Conservation (phyloP, 2,329 filamentous ascomycete genomes). For the Aspergillus fumigatus region DNA sequence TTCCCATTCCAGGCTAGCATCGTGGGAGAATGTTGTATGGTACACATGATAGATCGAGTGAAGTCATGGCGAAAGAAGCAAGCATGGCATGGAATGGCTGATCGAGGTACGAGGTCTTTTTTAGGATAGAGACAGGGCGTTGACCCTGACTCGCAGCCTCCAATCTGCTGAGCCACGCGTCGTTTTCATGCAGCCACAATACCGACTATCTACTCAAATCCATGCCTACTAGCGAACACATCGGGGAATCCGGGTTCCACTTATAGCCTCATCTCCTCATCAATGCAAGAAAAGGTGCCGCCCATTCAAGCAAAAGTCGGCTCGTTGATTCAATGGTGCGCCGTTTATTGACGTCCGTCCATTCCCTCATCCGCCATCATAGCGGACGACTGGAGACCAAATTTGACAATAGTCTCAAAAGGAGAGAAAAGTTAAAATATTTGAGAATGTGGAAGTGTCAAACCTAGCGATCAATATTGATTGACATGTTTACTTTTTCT, state of each 20-base stretch:
- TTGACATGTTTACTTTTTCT: background rate
- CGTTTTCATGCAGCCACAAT: background rate
- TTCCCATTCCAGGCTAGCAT: background rate
- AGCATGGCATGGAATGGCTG: no score
- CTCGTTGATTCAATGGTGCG: background rate
- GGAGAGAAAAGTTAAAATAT: background rate
- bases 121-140: background rate
- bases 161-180: background rate
- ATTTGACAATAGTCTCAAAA: background rate
- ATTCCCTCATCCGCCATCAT: background rate
- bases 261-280: background rate
- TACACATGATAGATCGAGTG: background rate
- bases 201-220: background rate
- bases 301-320: background rate
- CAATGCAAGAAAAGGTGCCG: background rate
- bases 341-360: background rate
- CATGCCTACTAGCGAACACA: no score
- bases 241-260: background rate
- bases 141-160: background rate
- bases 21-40: background rate
- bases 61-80: background rate
- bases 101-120: background rate
- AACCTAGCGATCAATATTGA: background rate
- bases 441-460: background rate
- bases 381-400: background rate